Conservation (phyloP, 495 filamentous ascomycete genomes). For the Lophiotrema nucula region DNA sequence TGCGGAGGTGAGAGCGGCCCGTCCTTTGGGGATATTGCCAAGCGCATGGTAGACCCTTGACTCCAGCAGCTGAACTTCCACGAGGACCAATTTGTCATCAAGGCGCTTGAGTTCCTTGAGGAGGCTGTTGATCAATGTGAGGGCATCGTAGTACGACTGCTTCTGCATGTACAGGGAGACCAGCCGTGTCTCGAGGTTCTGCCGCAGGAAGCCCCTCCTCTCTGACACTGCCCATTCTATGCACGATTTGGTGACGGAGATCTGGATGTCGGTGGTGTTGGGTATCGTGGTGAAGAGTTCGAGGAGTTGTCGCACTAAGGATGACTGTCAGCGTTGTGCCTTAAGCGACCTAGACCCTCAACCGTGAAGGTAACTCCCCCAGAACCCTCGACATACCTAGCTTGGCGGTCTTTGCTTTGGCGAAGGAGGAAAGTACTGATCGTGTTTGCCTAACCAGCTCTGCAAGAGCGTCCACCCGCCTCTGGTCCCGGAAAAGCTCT, state of each 20-base stretch:
- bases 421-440: conserved; percentile 88
- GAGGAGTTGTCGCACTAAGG: conserved; percentile 87
- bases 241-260: conserved; percentile 90
- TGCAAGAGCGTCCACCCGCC: conserved; percentile 75
- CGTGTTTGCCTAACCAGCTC: conserved; percentile 88
- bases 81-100: conserved; percentile 96
- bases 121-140: conserved; percentile 92
- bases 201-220: conserved; percentile 88
- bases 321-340: background rate
- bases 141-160: conserved; percentile 92
- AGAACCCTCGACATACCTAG: conserved; percentile 82
- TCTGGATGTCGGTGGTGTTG: conserved; percentile 88
- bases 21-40: conserved; percentile 93
- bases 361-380: too few species aligned
- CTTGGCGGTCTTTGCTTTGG: conserved; percentile 98
- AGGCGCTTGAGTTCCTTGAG: conserved; percentile 94
- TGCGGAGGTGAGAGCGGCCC: conserved; percentile 89
- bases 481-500: conserved; percentile 87
- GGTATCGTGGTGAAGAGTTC: conserved; percentile 93
- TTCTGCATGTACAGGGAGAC: conserved; percentile 94
- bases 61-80: conserved; percentile 98
- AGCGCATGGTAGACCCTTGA: conserved; percentile 96
- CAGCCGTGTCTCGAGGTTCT: conserved; percentile 95
- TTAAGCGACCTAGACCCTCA: too few species aligned
- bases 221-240: conserved; percentile 98